Evolutionary conservation across 2,329 filamentous ascomycete genomes (phyloP).

Genomic region (Penicillium sp.): DNA sequence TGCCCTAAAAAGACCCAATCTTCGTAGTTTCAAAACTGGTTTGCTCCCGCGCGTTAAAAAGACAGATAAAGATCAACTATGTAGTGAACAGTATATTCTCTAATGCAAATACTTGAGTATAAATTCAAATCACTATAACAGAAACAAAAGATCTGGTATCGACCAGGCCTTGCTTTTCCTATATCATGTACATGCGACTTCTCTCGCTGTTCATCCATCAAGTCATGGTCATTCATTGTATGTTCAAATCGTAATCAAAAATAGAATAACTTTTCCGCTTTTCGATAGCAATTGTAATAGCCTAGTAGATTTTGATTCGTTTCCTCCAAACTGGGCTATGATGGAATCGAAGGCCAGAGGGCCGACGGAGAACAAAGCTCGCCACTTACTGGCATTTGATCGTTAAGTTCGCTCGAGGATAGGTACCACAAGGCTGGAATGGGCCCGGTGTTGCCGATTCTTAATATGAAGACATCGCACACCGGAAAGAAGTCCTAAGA

Average conservation of each 20-base stretch:
- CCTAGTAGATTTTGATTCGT: constrained; percentile 10
- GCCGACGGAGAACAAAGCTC: constrained; percentile 11
- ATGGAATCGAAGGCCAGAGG: constrained; percentile 2
- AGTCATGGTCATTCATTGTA: constrained; percentile 29
- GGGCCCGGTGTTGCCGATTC: neutral
- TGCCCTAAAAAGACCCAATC: neutral
- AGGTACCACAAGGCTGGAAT: constrained; percentile 7
- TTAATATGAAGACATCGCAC: neutral
- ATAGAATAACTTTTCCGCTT: constrained; percentile 22
- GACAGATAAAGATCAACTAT: neutral
- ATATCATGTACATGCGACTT: constrained; percentile 31
- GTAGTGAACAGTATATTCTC: neutral
- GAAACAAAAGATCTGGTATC: constrained; percentile 23
- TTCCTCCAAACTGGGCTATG: constrained; percentile 7
- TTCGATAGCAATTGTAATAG: constrained; percentile 18
- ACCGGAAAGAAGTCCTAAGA: neutral
- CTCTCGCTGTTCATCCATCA: constrained; percentile 22
- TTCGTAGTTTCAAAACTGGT: neutral
- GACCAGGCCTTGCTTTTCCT: constrained; percentile 23
- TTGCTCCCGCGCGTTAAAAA: neutral
- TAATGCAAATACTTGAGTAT: neutral
- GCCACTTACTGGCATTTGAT: constrained; percentile 3
- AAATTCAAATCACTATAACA: constrained; percentile 15
- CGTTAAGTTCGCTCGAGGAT: constrained; percentile 4
- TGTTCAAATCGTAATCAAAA: constrained; percentile 25